These are phyloP conservation scores for Chaetomium sp. DNA, from an alignment of 2,329 filamentous ascomycete species.

Conservation along the genomic window DNA sequence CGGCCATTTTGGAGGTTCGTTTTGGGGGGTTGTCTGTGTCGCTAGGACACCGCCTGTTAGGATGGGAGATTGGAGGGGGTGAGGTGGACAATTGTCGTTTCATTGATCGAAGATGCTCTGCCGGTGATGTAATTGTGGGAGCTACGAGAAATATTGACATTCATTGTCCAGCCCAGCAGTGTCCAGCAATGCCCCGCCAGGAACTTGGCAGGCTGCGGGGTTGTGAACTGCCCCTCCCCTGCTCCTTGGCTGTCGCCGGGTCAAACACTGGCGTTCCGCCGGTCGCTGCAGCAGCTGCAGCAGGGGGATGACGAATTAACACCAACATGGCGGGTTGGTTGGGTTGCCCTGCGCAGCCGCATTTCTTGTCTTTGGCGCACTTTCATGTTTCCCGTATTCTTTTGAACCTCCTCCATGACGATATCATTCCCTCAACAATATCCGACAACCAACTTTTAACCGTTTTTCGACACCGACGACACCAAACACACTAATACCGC, in stretches of 20 bases:
- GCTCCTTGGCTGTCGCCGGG: conserved; percentile 5
- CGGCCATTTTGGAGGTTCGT: conserved; percentile 24
- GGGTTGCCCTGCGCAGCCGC: conserved; percentile 7
- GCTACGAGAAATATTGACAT: not conserved
- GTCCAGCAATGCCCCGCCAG: conserved; percentile 4
- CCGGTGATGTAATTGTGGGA: not conserved
- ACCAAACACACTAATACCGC: not conserved
- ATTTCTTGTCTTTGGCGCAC: not conserved
- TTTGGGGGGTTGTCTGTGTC: not conserved
- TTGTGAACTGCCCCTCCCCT: conserved; percentile 17
- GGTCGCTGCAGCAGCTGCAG: conserved; percentile 16
- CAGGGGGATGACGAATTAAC: conserved; percentile 1
- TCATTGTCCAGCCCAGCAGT: not conserved
- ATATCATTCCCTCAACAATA: not conserved
- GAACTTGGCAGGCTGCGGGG: conserved; percentile 21
- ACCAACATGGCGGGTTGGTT: not conserved
- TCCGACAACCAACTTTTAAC: not conserved
- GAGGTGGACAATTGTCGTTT: not conserved
- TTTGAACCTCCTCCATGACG: not conserved
- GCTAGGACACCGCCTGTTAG: not conserved
- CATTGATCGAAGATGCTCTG: not conserved
- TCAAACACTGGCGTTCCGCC: conserved; percentile 16
- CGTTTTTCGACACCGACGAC: not conserved
- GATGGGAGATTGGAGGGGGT: not conserved
- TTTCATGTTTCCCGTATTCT: not conserved